Evolutionary conservation across 2,329 filamentous ascomycete genomes (phyloP), one percentile per base, ranked within the genome.

Genomic region (Didymella arachidicola): DNA sequence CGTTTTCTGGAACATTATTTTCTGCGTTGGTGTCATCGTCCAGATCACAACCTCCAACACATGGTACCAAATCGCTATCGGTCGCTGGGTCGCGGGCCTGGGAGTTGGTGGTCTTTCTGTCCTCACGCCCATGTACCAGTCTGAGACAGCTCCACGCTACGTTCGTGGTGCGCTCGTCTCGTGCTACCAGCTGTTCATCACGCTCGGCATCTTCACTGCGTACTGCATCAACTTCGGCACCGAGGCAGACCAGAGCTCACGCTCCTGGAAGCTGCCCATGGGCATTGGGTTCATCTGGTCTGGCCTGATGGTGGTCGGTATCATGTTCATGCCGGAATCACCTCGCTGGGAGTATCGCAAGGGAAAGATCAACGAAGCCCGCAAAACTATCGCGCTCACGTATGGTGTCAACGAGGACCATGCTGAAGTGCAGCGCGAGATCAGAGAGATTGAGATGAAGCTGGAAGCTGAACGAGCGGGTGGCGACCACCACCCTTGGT

Each of bases 171-270:
- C 86, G 7, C 80, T 90, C 38, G 83, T 90, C 11, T 72, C 84
- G 1, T 84, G 82, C 50, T 90, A 90, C 74, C 88, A 90, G 78
- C 82, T 90, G 3, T 85, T 89, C 72, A 87, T 90, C 71, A 90
- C 88, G 0, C 79, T 89, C 27, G 88, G 88, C 46, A 89, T 91
- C 72, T 87, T 80, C 52, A 70, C 79, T 22, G 81, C 78, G 1
- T 78, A 78, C 59, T 75, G 77, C 66, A 80, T 82, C 73, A 88
- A 89, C 72, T 89, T 79, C 69, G 86, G 86, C 7, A 90, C 87
- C 7, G 78, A 85, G 62, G 75, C 72, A 2, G 79, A 79, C 48
- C 18, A 48, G 1, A 79, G 76, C 63, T 81, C 82, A 22, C 79
- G 81, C 2, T 81, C 86, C 12, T 91, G 88, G 87, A 81, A 87